These are phyloP conservation scores for Corchorus capsularis DNA, from an alignment of 345 rosid genomes.

Conservation along the genomic window DNA sequence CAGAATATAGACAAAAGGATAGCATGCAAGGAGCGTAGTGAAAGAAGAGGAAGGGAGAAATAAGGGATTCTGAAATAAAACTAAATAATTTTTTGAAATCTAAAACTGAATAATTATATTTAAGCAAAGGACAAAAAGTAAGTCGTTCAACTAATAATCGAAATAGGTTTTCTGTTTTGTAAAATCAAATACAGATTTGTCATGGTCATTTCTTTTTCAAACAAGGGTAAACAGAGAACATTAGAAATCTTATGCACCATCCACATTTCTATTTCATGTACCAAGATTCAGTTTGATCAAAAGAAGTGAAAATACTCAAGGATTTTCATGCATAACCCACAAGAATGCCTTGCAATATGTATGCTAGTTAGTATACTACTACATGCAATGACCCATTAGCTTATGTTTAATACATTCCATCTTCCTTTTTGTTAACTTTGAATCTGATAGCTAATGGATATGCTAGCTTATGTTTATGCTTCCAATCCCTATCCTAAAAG, in stretches of 20 bases:
- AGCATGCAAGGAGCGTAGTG: neutral
- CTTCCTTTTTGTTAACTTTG: neutral
- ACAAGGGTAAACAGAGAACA: neutral
- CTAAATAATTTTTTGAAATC: neutral
- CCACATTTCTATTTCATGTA: neutral
- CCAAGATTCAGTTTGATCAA: neutral
- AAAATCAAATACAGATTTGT: constrained; percentile 6
- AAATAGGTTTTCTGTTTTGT: neutral
- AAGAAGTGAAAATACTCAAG: constrained; percentile 2
- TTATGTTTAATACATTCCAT: neutral
- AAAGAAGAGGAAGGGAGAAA: neutral
- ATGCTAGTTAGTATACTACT: neutral
- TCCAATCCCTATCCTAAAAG: too few relatives aligned
- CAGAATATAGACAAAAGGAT: neutral
- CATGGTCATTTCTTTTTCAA: neutral
- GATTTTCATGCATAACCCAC: neutral
- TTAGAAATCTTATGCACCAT: neutral
- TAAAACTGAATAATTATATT: neutral
- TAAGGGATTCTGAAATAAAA: neutral
- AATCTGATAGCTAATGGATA: neutral
- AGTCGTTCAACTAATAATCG: neutral
- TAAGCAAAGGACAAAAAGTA: neutral
- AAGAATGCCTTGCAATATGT: neutral
- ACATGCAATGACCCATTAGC: too few relatives aligned
- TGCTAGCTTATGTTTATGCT: too few relatives aligned